Percentiles rank a stretch among this genome's conserved stretches.
Conservation (phyloP, 108 stramenopile genomes). For the Cyclotella sp. region DNA sequence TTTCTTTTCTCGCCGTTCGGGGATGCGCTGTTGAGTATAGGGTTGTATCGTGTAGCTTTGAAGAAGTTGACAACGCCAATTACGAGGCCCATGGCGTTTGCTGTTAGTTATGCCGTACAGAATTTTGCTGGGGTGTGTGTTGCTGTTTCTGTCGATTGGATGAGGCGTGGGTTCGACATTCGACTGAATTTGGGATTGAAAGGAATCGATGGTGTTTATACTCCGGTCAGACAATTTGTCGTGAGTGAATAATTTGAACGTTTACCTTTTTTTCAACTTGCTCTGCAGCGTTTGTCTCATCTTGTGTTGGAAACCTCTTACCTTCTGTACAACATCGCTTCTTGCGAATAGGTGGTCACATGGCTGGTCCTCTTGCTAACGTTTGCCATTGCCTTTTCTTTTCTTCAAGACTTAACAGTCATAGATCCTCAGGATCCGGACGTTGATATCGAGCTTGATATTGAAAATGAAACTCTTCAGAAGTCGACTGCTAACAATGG, state of each 20-base stretch:
- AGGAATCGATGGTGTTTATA: slow-evolving; percentile 31
- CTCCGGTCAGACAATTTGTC: slow-evolving; percentile 44
- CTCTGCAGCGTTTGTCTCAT: background rate
- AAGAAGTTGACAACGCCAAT: slow-evolving; percentile 51
- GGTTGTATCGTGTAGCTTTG: slow-evolving; percentile 49
- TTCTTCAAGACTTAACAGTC: slow-evolving; percentile 44
- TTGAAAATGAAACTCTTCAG: background rate
- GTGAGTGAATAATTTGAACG: slow-evolving; percentile 5
- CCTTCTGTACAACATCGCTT: background rate
- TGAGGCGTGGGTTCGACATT: slow-evolving; percentile 29
- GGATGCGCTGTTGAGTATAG: slow-evolving; percentile 44
- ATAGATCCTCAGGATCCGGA: slow-evolving; percentile 42
- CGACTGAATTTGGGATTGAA: background rate
- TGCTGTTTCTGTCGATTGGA: slow-evolving; percentile 31
- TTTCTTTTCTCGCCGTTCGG: slow-evolving; percentile 40
- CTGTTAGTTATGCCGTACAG: slow-evolving; percentile 32
- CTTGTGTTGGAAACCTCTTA: background rate
- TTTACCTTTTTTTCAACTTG: background rate
- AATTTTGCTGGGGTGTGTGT: slow-evolving; percentile 46
- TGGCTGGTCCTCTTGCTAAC: slow-evolving; percentile 30
- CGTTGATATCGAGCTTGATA: slow-evolving; percentile 12
- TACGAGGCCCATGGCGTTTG: slow-evolving; percentile 40
- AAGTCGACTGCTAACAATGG: background rate
- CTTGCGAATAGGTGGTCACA: slow-evolving; percentile 26
- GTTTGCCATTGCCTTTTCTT: slow-evolving; percentile 30